Conservation (phyloP, 768 basidiomycete genomes). For the Panellus pusillus region DNA sequence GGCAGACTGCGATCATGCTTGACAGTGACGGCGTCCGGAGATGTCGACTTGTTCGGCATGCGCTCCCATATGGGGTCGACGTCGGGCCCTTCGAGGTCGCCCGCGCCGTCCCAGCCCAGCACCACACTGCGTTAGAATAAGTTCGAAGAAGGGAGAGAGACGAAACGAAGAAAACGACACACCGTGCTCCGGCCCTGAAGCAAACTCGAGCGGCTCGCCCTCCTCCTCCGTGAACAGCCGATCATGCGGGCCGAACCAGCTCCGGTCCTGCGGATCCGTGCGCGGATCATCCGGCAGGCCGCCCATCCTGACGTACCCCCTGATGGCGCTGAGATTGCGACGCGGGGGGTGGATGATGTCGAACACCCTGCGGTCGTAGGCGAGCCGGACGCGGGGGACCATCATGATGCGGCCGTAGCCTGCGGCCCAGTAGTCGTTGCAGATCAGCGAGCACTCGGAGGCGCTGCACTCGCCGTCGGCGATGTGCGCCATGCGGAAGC, state of each 20-base stretch:
- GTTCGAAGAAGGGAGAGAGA: background rate
- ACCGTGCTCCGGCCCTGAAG: constrained; percentile 86
- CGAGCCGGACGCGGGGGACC: constrained; percentile 95
- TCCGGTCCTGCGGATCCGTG: constrained; percentile 95
- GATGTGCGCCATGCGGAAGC: constrained; percentile 94
- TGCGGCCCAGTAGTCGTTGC: constrained; percentile 97
- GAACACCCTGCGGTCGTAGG: constrained; percentile 91
- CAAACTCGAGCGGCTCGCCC: constrained; percentile 71
- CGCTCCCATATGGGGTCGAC: constrained; percentile 97
- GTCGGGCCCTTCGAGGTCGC: constrained; percentile 96
- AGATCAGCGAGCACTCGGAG: constrained; percentile 93
- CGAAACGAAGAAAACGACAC: constrained; percentile 34
- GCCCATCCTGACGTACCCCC: constrained; percentile 93
- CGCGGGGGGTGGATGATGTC: constrained; percentile 91
- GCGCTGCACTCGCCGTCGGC: constrained; percentile 91
- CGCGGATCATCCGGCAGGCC: constrained; percentile 94
- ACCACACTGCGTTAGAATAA: constrained; percentile 72
- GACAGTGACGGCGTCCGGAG: constrained; percentile 59
- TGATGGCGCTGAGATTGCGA: constrained; percentile 92
- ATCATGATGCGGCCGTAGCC: constrained; percentile 97
- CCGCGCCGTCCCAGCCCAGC: constrained; percentile 99
- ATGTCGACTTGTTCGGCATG: constrained; percentile 67
- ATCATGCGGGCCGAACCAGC: constrained; percentile 98
- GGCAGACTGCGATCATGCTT: constrained; percentile 62
- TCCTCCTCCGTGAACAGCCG: constrained; percentile 91